Percentiles rank a stretch among this genome's conserved stretches.
phyloP scores from a whole-genome alignment of 2,329 filamentous ascomycete genomes.

The Coniochaeta hoffmannii region DNA sequence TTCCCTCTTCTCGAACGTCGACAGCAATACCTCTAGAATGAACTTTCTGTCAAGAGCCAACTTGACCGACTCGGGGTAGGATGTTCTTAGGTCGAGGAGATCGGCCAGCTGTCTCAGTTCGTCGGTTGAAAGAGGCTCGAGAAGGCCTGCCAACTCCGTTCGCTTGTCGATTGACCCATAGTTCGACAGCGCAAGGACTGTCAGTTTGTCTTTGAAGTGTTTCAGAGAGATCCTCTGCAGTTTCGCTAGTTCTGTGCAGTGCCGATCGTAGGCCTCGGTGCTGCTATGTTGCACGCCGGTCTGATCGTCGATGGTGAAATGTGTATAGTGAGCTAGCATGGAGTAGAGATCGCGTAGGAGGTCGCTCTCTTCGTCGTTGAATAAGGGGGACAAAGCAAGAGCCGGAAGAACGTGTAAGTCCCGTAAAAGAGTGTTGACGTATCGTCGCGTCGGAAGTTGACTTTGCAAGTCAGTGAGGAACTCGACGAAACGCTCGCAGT shows the following conservation, averaged over 20 bases:
- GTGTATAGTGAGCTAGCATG: conserved; percentile 78
- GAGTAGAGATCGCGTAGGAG: conserved; percentile 73
- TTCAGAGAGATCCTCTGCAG: conserved; percentile 74
- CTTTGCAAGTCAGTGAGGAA: conserved; percentile 86
- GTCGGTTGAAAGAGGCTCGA: conserved; percentile 64
- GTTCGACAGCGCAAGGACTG: conserved; percentile 86
- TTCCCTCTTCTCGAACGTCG: conserved; percentile 66
- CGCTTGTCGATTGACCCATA: conserved; percentile 81
- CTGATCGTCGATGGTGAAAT: conserved; percentile 88
- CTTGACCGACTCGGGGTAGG: conserved; percentile 67
- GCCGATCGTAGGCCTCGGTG: conserved; percentile 68
- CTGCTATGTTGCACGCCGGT: conserved; percentile 68
- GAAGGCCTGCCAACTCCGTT: conserved; percentile 67
- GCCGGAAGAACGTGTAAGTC: conserved; percentile 78
- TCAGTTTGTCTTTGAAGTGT: conserved; percentile 82
- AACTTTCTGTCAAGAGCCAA: conserved; percentile 57
- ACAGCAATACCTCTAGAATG: conserved; percentile 64
- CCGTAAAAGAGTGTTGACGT: conserved; percentile 80
- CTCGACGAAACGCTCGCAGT: conserved; percentile 91
- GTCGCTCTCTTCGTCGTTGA: conserved; percentile 63
- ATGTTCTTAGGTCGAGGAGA: conserved; percentile 68
- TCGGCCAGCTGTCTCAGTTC: conserved; percentile 65
- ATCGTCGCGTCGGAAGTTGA: conserved; percentile 86
- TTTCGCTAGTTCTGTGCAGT: conserved; percentile 69
- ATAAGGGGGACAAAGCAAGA: conserved; percentile 71